These are phyloP conservation scores for Plasmodium adleri DNA, from an alignment of 169 alveolate species.

Conservation along the genomic window DNA sequence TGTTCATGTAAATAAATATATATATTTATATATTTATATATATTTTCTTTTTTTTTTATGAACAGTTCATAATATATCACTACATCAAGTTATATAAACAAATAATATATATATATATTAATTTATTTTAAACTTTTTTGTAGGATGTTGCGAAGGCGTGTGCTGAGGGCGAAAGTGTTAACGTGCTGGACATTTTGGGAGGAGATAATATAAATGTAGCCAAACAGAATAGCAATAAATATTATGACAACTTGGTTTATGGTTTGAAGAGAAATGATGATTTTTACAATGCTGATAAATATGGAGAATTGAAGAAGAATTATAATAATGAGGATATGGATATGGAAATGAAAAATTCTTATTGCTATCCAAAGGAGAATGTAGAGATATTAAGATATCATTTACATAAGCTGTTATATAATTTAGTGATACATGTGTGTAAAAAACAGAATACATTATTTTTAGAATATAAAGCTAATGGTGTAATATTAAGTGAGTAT, in stretches of 20 bases:
- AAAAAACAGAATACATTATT: conserved; percentile 49
- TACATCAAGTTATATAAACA: no score
- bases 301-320: background rate
- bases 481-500: conserved; percentile 44
- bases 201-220: background rate
- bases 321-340: background rate
- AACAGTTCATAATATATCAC: background rate
- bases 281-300: background rate
- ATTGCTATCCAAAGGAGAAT: conserved; percentile 7
- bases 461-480: conserved; percentile 47
- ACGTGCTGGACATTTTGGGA: conserved; percentile 9
- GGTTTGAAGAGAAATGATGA: background rate
- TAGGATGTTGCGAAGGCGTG: conserved; percentile 10
- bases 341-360: background rate
- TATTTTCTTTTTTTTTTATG: background rate
- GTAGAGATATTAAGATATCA: conserved; percentile 59
- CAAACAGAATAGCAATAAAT: background rate
- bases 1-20: background rate
- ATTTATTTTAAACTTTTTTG: background rate
- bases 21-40: background rate
- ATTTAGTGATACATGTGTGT: conserved; percentile 71
- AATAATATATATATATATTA: background rate
- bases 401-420: conserved; percentile 54
- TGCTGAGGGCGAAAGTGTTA: background rate
- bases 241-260: background rate